Evolutionary conservation across 306 rosid species (phyloP), one percentile per base, ranked within the genome.

Genomic region (Rosa persica): DNA sequence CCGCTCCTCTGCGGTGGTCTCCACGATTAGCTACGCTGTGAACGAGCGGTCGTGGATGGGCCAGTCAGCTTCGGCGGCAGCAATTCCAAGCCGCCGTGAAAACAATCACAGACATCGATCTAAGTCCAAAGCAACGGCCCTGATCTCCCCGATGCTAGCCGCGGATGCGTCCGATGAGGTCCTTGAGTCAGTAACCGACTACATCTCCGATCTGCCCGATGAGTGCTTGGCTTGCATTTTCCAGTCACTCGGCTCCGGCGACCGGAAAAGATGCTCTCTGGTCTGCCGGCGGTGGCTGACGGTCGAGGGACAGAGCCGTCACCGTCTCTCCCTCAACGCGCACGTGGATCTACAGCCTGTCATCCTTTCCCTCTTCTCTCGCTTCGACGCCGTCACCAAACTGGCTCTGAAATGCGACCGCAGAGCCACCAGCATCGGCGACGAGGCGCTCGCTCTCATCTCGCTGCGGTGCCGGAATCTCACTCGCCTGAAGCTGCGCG

Each of bases 401-500:
- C 96, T 96, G 30, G 99, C 97, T 3, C 68, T 96, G 47, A 93
- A 91, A 82, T 96, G 98, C 61, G 98, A 93, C 86, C 99, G 98
- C 52, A 96, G 88, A 90, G 84, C 94, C 58, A 70, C 42, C 52
- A 93, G 99, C 81, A 85, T 93, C 58, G 79, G 87, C 27, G 99
- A 96, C 78, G 96, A 93, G 1, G 91, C 90, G 27, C 93, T 96
- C 1, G 72, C 80, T 12, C 83, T 84, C 12, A 93, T 96, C 67
- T 96, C 98, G n/a, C 72, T 76, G 44, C 89, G 90, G 9, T 96
- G 99, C 80, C 96, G 88, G 58, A 93, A 91, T 68, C 92, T 96
- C 79, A 96, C 92, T 78, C 98, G 99, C 82, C 90, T 96, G 9
- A 96, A 96, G 84, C 94, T 96, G 65, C 96, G 99, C 46, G 94